These are phyloP conservation scores for Protea cynaroides DNA, from an alignment of 164 flowering plant genomes.

Conservation along the genomic window DNA sequence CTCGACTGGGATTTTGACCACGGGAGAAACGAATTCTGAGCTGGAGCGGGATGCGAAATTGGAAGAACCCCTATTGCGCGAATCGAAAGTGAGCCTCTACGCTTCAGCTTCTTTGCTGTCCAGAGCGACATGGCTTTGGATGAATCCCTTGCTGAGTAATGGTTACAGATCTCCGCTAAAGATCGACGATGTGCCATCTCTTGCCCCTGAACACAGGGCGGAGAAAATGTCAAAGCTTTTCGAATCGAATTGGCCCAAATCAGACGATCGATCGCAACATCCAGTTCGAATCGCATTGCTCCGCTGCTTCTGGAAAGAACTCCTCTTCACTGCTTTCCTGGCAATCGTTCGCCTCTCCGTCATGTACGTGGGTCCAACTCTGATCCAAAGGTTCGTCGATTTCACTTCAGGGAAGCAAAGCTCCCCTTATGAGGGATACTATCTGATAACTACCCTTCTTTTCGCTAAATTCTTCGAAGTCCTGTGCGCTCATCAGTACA, in stretches of 20 bases:
- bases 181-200: conserved; percentile 64
- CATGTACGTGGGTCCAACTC: conserved; percentile 76
- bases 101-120: conserved; percentile 68
- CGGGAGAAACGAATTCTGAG: conserved; percentile 16
- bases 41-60: conserved; percentile 22
- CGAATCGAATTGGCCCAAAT: conserved; percentile 70
- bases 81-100: conserved; percentile 39
- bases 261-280: conserved; percentile 46
- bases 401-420: conserved; percentile 64
- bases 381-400: conserved; percentile 74
- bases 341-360: conserved; percentile 66
- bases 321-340: conserved; percentile 64
- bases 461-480: conserved; percentile 70
- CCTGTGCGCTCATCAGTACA: conserved; percentile 65
- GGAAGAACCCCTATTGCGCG: conserved; percentile 34
- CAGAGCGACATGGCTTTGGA: conserved; percentile 69
- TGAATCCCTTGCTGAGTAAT: conserved; percentile 72
- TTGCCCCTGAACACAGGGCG: conserved; percentile 74
- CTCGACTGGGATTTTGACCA: conserved; percentile 51
- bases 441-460: conserved; percentile 60
- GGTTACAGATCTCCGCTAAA: conserved; percentile 69
- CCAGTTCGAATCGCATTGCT: conserved; percentile 68
- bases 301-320: conserved; percentile 81
- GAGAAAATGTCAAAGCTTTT: conserved; percentile 61
- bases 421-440: conserved; percentile 76